Base-by-base conservation (phyloP, 2,329 filamentous ascomycete species). In the Talaromyces sp. region DNA sequence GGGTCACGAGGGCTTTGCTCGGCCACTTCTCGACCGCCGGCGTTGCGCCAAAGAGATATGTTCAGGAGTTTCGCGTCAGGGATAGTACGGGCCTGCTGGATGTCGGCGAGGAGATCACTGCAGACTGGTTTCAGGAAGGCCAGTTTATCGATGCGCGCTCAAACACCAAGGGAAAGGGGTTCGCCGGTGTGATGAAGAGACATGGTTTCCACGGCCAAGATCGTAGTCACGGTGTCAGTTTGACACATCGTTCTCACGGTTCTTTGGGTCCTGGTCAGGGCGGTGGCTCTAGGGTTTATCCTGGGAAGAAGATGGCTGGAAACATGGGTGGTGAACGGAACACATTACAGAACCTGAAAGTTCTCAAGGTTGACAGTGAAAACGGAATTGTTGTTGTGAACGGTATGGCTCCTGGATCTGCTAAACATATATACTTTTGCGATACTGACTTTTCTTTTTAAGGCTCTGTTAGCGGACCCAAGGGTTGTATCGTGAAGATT, bases 231-330 rank as follows among this genome's bases (percentile, higher is more conserved):
- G 95, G 95, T 84, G 93, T 96, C 79, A 97, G 93, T 72, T 87
- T 92, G 79, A 92, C 91, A 71, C 95, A 99, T 82, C 86, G 95
- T 71, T 90, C 90, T 29, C 90, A 97, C 79, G 95, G 95, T 82
- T 93, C 91, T 35, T 84, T 89, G 8, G 95, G 95, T 74, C 91
- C 89, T 62, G 90, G 89, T 68, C 95, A 99, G 78, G 95, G 95
- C 65, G 88, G 89, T 73, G 95, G 95, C 78, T 96, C 91, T 64
- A 86, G 95, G 77, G 93, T 99, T 26, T 81, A 92, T 72, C 95
- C 95, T 0, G 95, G 95, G 63, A 99, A 99, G 86, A 95, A 92
- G 80, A 99, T 99, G 95, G 86, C 95, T 3, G 95, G 95, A 59
- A 86, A 91, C 62, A 98, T 99, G 95, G 95, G 95, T 65, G 90